A percentile compares a stretch with the other conserved stretches of the same genome.
These are phyloP conservation scores for Helicostylum pulchrum DNA, from an alignment of 192 early-diverging fungal genomes.

Conservation along the genomic window DNA sequence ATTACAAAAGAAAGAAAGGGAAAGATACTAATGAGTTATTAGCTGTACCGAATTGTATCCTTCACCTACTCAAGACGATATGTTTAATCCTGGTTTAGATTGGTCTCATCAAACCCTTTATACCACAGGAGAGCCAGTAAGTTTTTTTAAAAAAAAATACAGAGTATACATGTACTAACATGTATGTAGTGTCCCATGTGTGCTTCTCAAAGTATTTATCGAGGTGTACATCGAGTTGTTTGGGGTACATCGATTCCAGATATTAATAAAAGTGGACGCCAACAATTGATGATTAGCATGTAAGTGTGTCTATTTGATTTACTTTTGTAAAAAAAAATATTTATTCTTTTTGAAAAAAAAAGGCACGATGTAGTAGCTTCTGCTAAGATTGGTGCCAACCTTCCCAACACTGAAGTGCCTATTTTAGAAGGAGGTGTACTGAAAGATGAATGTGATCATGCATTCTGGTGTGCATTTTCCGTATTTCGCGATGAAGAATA, in stretches of 20 bases:
- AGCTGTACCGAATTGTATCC: constrained; percentile 28
- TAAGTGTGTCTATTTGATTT: too few relatives aligned
- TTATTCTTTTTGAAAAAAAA: too few relatives aligned
- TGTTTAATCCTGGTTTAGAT: constrained; percentile 22
- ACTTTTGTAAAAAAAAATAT: too few relatives aligned
- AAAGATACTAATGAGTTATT: neutral
- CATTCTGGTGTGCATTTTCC: constrained; percentile 11
- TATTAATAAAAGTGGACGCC: constrained; percentile 25
- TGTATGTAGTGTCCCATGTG: constrained; percentile 35
- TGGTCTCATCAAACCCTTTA: constrained; percentile 24
- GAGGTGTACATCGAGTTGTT: constrained; percentile 23
- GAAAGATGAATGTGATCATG: constrained; percentile 24
- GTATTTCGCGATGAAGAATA: too few relatives aligned
- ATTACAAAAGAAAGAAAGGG: too few relatives aligned
- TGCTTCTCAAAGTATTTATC: constrained; percentile 22
- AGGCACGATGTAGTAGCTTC: constrained; percentile 22
- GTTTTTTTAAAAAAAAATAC: too few relatives aligned
- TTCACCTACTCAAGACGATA: constrained; percentile 24
- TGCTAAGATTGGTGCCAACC: constrained; percentile 3
- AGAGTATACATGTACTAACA: too few relatives aligned
- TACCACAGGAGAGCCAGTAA: constrained; percentile 28
- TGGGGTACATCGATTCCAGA: constrained; percentile 28
- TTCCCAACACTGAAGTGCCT: neutral
- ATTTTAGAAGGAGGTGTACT: constrained; percentile 10
- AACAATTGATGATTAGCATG: constrained; percentile 23